Conservation (phyloP, 106 monocot genomes). For the Amphibolis antarctica region DNA sequence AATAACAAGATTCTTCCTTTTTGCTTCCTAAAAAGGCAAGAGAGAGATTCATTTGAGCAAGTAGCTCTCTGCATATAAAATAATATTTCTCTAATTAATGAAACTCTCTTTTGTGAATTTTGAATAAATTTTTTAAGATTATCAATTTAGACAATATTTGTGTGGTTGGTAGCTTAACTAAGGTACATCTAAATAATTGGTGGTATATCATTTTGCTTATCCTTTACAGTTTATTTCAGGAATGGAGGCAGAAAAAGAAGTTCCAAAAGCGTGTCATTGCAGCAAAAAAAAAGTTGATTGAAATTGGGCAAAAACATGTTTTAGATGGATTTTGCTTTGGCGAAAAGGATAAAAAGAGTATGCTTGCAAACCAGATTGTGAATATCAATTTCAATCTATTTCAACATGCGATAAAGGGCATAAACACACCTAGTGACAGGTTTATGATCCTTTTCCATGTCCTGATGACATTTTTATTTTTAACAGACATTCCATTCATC, state of each 20-base stretch:
- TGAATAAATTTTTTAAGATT: too few species aligned
- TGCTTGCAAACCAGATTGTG: conserved; percentile 49
- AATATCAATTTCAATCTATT: conserved; percentile 50
- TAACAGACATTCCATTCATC: not conserved
- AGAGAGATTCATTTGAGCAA: too few species aligned
- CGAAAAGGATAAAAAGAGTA: conserved; percentile 37
- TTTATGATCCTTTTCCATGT: conserved; percentile 5
- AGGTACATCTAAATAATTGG: too few species aligned
- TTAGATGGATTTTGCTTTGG: conserved; percentile 43
- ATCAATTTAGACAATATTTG: too few species aligned
- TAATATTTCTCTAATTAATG: too few species aligned
- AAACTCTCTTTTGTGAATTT: too few species aligned
- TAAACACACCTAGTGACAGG: conserved; percentile 25
- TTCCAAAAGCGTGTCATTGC: conserved; percentile 31
- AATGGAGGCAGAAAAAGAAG: conserved; percentile 74
- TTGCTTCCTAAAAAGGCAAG: too few species aligned
- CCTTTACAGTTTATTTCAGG: conserved; percentile 22
- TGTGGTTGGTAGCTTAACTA: too few species aligned
- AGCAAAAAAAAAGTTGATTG: conserved; percentile 56
- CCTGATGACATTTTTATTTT: not conserved
- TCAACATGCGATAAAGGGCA: conserved; percentile 41
- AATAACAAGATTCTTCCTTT: too few species aligned
- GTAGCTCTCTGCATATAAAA: too few species aligned
- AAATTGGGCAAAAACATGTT: conserved; percentile 57
- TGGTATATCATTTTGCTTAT: not conserved